Evolutionary conservation across 2,329 filamentous ascomycete genomes (phyloP), one percentile per base, ranked within the genome.

Genomic region (Ophiocordyceps australis): DNA sequence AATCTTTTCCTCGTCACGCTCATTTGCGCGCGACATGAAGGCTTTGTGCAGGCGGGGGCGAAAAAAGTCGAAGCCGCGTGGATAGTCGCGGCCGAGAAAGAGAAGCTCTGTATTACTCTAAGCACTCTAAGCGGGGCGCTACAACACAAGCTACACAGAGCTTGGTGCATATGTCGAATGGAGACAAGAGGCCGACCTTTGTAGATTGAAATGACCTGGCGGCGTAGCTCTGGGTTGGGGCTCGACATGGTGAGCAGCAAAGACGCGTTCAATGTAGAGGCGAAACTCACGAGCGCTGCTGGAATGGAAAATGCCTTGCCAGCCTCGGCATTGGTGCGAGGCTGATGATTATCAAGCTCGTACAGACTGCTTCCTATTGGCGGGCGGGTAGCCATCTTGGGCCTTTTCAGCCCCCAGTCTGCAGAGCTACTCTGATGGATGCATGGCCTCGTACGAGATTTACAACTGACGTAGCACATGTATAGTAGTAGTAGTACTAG

Each of bases 121-220:
- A 6, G n/a, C n/a, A 5, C 5, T 16, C 13, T 24, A 7, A 11
- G 22, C 4, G 22, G 9, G n/a, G 5, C 3, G 3, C 22, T 13
- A 16, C 14, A 15, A 4, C 16, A 25, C 15, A n/a, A 10, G 15
- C 11, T 11, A 14, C 4, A 5, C 14, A 14, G 22, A 2, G 14
- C 9, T 23, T 13, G n/a, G 14, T 18, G n/a, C 5, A 15, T 8
- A n/a, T 15, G 16, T 11, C 10, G 14, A 16, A 19, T 19, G 9
- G 13, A 13, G n/a, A n/a, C 20, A 15, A 16, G 16, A 5, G 12
- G 17, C 26, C 20, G 16, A 81, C 82, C 79, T 71, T 93, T 94
- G 58, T 93, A 94, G 31, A 93, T 69, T 20, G 66, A 63, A 35
- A 93, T 78, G 23, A 93, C 85, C 45, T 89, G 70, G 31, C 68